Evolutionary conservation across 805 yeast genomes (phyloP).

Genomic region (Hermanozyma aechmeae): DNA sequence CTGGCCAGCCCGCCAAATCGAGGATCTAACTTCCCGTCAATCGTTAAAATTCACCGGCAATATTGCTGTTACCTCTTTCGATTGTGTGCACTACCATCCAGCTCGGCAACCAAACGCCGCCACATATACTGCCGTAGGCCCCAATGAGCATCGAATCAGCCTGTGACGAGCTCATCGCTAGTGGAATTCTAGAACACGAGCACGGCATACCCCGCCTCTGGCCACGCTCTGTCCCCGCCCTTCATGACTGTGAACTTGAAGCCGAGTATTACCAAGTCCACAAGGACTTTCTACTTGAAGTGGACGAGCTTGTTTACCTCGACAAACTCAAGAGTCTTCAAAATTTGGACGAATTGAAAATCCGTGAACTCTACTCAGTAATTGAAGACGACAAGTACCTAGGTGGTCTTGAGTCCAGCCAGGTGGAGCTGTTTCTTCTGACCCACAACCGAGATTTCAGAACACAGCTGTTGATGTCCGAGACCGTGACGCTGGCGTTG

Average conservation of each 20-base stretch:
- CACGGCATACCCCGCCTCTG: conserved; percentile 23
- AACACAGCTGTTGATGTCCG: conserved; percentile 15
- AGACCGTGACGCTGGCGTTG: conserved; percentile 16
- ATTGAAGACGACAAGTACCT: conserved; percentile 3
- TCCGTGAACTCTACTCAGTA: conserved; percentile 10
- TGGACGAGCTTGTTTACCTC: conserved; percentile 21
- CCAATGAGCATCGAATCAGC: no score
- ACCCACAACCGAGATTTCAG: conserved; percentile 15
- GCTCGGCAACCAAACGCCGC: no score
- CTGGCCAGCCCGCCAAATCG: no score
- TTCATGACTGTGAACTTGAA: conserved; percentile 12
- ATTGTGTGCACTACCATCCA: no score
- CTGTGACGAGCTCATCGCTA: conserved; percentile 14
- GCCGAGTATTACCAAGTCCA: conserved; percentile 16
- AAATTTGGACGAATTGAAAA: conserved; percentile 5
- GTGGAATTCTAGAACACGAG: conserved; percentile 17
- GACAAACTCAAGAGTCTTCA: conserved; percentile 15
- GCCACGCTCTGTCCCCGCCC: conserved; percentile 3
- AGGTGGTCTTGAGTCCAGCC: conserved; percentile 4
- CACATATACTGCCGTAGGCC: no score
- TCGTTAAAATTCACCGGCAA: no score
- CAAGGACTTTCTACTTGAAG: conserved; percentile 12
- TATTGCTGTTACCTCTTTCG: no score
- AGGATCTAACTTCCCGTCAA: no score
- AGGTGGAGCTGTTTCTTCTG: conserved; percentile 11